phyloP scores from a whole-genome alignment of 2,329 filamentous ascomycete genomes.

The Biscogniauxia mediterranea region DNA sequence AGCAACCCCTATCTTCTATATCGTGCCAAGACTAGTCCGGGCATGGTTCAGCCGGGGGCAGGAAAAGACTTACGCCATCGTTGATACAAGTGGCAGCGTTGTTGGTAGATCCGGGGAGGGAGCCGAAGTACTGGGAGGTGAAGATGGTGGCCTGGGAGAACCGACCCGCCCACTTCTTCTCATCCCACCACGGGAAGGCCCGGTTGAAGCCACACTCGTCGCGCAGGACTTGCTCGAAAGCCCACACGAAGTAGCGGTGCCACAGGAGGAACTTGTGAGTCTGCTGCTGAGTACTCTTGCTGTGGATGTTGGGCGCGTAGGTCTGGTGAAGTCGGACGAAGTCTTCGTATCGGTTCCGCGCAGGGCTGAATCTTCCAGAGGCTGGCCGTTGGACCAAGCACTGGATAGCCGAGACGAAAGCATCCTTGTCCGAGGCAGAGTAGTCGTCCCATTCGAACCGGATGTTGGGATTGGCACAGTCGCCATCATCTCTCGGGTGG shows the following conservation, averaged over 20 bases:
- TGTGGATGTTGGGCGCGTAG: slow-evolving; percentile 33
- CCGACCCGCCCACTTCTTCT: slow-evolving; percentile 34
- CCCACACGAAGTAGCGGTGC: slow-evolving; percentile 35
- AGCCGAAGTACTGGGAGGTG: slow-evolving; percentile 30
- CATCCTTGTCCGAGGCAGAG: slow-evolving; percentile 28
- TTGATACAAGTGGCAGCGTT: slow-evolving; percentile 29
- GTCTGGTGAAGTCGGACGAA: slow-evolving; percentile 33
- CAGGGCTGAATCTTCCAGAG: slow-evolving; percentile 25
- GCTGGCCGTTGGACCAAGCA: slow-evolving; percentile 29
- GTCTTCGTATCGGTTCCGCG: slow-evolving; percentile 34
- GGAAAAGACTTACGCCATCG: slow-evolving; percentile 23
- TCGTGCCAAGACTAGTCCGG: too few species aligned
- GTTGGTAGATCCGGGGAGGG: slow-evolving; percentile 25
- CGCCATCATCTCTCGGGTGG: slow-evolving; percentile 9
- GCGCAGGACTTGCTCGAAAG: slow-evolving; percentile 31
- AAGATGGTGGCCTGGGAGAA: slow-evolving; percentile 31
- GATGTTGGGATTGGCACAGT: slow-evolving; percentile 29
- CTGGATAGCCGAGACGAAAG: slow-evolving; percentile 30
- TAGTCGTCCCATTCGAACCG: slow-evolving; percentile 35
- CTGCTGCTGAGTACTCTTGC: slow-evolving; percentile 27
- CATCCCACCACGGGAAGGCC: slow-evolving; percentile 36
- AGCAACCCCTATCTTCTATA: slow-evolving; percentile 4
- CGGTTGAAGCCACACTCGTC: slow-evolving; percentile 33
- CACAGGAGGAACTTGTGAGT: slow-evolving; percentile 34
- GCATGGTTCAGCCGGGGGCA: not conserved